Conservation (phyloP, 352 stramenopile genomes). For the Pythium scleroteichum region DNA sequence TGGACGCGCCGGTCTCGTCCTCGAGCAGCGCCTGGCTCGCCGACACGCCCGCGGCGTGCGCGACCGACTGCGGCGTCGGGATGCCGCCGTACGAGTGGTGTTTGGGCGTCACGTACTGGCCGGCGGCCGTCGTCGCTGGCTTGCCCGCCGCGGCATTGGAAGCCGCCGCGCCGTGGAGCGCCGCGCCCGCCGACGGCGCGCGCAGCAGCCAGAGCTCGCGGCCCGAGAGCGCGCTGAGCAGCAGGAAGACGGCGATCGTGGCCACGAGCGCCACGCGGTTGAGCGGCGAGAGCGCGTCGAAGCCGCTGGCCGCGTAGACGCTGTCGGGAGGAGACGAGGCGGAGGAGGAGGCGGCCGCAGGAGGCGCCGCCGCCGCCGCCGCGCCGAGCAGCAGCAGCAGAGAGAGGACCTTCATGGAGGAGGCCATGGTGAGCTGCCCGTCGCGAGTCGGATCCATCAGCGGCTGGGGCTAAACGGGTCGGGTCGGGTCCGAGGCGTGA, state of each 20-base stretch:
- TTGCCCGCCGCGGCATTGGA: too few relatives aligned
- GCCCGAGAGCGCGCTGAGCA: constrained; percentile 57
- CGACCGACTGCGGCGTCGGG: constrained; percentile 1
- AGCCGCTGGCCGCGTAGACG: constrained; percentile 23
- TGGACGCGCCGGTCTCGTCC: constrained; percentile 47
- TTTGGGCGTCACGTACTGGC: constrained; percentile 8
- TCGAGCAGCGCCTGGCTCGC: constrained; percentile 48
- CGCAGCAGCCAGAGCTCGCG: constrained; percentile 53
- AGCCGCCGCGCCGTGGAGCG: not conserved
- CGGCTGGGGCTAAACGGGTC: constrained; percentile 6
- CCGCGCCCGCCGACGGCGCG: constrained; percentile 13
- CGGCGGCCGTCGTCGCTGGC: not conserved
- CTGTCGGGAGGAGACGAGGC: constrained; percentile 16
- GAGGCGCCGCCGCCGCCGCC: not conserved
- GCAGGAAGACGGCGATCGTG: constrained; percentile 64
- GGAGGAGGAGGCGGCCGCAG: constrained; percentile 1
- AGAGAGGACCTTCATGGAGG: too few relatives aligned
- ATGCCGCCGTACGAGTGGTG: constrained; percentile 18
- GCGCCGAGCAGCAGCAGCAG: constrained; percentile 7
- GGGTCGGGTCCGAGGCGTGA: constrained; percentile 2
- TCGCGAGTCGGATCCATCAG: too few relatives aligned
- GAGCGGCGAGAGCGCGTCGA: constrained; percentile 41
- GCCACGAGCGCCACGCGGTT: constrained; percentile 51
- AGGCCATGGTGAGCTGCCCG: not conserved
- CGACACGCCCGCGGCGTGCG: constrained; percentile 5